These are phyloP conservation scores for Chondrus crispus DNA, from an alignment of 23 red algal genomes.

Conservation along the genomic window DNA sequence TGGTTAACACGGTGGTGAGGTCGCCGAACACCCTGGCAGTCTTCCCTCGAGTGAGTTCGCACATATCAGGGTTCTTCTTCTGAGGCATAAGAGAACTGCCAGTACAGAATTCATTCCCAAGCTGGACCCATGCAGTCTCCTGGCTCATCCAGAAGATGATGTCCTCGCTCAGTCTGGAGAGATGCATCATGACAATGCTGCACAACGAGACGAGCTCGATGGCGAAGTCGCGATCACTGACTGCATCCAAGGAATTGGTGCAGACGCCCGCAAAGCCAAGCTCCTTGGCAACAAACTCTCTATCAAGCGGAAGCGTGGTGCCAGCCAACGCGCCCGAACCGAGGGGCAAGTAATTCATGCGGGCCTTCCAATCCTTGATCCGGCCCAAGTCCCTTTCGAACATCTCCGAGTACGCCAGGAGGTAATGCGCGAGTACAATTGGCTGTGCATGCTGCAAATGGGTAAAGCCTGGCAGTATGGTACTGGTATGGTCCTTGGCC, in stretches of 20 bases:
- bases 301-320: slow-evolving; percentile 90
- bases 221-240: slow-evolving; percentile 93
- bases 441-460: slow-evolving; percentile 99
- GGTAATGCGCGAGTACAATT: slow-evolving; percentile 87
- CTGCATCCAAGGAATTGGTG: slow-evolving; percentile 91
- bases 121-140: slow-evolving; percentile 91
- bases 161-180: slow-evolving; percentile 91
- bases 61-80: slow-evolving; percentile 99
- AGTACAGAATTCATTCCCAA: slow-evolving; percentile 95
- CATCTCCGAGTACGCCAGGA: slow-evolving; percentile 97
- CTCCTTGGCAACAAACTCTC: slow-evolving; percentile 66
- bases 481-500: slow-evolving; percentile 65
- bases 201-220: slow-evolving; percentile 85
- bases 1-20: slow-evolving; percentile 74
- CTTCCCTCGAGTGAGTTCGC: slow-evolving; percentile 89
- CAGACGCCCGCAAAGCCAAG: slow-evolving; percentile 81
- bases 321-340: slow-evolving; percentile 88
- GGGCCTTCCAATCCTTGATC: slow-evolving; percentile 65
- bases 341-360: slow-evolving; percentile 86
- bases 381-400: slow-evolving; percentile 77
- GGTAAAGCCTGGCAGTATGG: slow-evolving; percentile 94
- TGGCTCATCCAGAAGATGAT: slow-evolving; percentile 97
- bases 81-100: slow-evolving; percentile 98
- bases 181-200: slow-evolving; percentile 92
- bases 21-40: slow-evolving; percentile 84